Evolutionary conservation across 805 yeast species (phyloP).

Genomic region (Starmerella powellii): DNA sequence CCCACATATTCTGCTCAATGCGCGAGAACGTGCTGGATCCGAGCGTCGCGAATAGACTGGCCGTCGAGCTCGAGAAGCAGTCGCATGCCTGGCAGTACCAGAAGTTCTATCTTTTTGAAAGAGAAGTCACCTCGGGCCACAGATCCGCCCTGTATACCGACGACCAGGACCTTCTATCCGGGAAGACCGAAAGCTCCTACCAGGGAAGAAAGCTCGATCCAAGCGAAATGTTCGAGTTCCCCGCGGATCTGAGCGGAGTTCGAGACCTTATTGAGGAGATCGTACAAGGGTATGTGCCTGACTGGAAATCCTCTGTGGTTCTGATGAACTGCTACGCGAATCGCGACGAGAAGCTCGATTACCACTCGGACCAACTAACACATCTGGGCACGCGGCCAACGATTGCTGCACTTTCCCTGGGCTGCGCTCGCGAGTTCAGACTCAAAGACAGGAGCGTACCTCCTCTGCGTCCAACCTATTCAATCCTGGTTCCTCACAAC

Average conservation of each 20-base stretch:
- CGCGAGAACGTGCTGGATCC: constrained; percentile 42
- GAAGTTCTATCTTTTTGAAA: constrained; percentile 52
- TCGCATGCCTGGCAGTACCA: constrained; percentile 33
- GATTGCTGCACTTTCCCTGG: constrained; percentile 57
- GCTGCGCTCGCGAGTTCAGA: constrained; percentile 58
- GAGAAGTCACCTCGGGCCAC: constrained; percentile 50
- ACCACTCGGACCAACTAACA: constrained; percentile 67
- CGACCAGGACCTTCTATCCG: constrained; percentile 17
- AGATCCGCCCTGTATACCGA: constrained; percentile 33
- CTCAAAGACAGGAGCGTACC: constrained; percentile 29
- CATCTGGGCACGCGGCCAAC: constrained; percentile 60
- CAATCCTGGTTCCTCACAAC: constrained; percentile 60
- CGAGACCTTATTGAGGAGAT: constrained; percentile 32
- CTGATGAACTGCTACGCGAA: constrained; percentile 46
- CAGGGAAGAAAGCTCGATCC: constrained; percentile 31
- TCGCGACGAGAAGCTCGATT: constrained; percentile 45
- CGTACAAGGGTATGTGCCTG: constrained; percentile 32
- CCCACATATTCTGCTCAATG: constrained; percentile 38
- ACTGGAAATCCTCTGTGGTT: constrained; percentile 45
- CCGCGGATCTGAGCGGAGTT: constrained; percentile 34
- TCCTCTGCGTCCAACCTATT: constrained; percentile 29
- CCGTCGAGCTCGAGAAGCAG: constrained; percentile 35
- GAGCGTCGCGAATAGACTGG: constrained; percentile 37
- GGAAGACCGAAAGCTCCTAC: constrained; percentile 22
- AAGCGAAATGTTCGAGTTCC: constrained; percentile 29